Conservation (phyloP, 1,139 yeast species). For the Kluyveromyces sp. region DNA sequence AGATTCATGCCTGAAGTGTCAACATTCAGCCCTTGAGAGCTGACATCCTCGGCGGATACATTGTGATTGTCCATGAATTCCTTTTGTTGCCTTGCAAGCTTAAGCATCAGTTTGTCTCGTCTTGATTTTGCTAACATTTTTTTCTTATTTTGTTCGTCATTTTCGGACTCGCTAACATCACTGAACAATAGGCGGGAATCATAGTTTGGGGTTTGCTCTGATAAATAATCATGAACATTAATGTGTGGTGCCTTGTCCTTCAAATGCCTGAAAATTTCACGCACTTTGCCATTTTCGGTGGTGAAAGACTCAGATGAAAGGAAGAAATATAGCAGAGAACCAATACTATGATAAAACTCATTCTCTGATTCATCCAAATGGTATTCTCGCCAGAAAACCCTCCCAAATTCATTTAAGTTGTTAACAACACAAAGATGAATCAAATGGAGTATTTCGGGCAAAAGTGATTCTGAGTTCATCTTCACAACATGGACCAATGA, state of each 20-base stretch:
- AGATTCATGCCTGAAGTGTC: slow-evolving; percentile 35
- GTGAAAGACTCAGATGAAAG: slow-evolving; percentile 38
- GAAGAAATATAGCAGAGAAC: slow-evolving; percentile 40
- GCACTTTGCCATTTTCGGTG: slow-evolving; percentile 44
- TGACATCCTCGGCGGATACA: slow-evolving; percentile 32
- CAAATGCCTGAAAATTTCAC: slow-evolving; percentile 45
- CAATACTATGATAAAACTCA: slow-evolving; percentile 38
- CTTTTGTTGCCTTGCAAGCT: slow-evolving; percentile 70
- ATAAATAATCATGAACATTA: slow-evolving; percentile 27
- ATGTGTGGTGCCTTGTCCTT: slow-evolving; percentile 28
- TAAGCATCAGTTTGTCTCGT: slow-evolving; percentile 66
- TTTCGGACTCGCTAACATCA: slow-evolving; percentile 14
- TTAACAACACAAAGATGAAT: slow-evolving; percentile 49
- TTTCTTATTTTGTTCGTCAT: slow-evolving; percentile 24
- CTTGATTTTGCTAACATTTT: slow-evolving; percentile 66
- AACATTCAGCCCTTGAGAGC: slow-evolving; percentile 19
- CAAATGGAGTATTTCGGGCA: slow-evolving; percentile 59
- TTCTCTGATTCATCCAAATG: slow-evolving; percentile 36
- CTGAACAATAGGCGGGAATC: slow-evolving; percentile 21
- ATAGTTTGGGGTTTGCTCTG: slow-evolving; percentile 33
- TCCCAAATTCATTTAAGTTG: slow-evolving; percentile 24
- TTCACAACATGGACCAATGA: slow-evolving; percentile 41
- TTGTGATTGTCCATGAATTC: slow-evolving; percentile 53
- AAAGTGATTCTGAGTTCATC: slow-evolving; percentile 46
- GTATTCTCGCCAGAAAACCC: slow-evolving; percentile 33